Conservation (phyloP, 192 early-diverging fungal genomes). For the Podila verticillata region DNA sequence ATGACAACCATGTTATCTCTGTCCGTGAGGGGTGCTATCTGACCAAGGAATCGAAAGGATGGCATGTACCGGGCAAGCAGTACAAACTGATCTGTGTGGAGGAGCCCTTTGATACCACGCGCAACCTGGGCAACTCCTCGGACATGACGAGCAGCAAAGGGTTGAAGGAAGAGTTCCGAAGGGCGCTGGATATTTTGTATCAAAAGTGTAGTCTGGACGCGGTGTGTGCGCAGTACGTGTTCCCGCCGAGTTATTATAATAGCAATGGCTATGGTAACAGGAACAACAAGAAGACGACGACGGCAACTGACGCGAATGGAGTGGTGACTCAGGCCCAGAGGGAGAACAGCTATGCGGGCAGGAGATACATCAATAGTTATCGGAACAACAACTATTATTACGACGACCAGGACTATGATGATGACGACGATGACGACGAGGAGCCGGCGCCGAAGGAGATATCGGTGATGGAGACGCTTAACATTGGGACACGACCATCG, state of each 20-base stretch:
- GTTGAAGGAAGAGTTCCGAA: conserved; percentile 81
- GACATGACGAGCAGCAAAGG: conserved; percentile 82
- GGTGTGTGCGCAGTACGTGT: conserved; percentile 65
- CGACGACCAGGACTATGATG: conserved; percentile 37
- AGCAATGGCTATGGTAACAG: neutral
- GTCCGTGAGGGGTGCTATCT: conserved; percentile 83
- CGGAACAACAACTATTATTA: conserved; percentile 23
- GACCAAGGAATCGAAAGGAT: conserved; percentile 87
- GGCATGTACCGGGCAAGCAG: conserved; percentile 77
- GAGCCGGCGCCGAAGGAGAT: conserved; percentile 16
- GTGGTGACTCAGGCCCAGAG: no score
- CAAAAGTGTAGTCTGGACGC: conserved; percentile 54
- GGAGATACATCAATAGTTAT: conserved; percentile 25
- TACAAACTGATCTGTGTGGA: conserved; percentile 88
- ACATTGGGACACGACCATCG: conserved; percentile 35
- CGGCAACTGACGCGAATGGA: neutral
- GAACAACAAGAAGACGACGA: conserved; percentile 8
- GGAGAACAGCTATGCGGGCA: neutral
- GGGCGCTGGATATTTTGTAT: conserved; percentile 71
- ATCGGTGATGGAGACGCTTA: conserved; percentile 51
- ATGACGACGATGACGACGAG: conserved; percentile 13
- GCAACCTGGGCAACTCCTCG: conserved; percentile 93
- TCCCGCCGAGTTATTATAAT: conserved; percentile 40
- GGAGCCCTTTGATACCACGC: conserved; percentile 88
- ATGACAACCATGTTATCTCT: conserved; percentile 80